Conservation (phyloP, 169 alveolate genomes). For the Babesia sp. region DNA sequence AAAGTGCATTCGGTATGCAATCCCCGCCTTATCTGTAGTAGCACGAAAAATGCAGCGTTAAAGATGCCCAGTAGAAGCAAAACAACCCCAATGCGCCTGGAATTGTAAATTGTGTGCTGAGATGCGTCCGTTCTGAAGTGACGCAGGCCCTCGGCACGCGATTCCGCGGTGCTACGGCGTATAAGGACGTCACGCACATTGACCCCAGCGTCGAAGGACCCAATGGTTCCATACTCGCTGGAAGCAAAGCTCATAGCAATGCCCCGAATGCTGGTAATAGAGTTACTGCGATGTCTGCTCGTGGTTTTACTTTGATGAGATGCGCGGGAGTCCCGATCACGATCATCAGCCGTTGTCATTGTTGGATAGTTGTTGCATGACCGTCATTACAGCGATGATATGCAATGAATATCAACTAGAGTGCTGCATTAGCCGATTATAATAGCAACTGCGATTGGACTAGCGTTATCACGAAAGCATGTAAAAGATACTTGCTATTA, state of each 20-base stretch:
- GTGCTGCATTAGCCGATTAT: no score
- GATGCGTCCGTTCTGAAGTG: constrained; percentile 5
- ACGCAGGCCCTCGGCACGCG: not conserved
- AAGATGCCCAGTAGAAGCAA: constrained; percentile 8
- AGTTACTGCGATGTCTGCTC: not conserved
- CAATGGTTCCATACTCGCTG: not conserved
- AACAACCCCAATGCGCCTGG: constrained; percentile 4
- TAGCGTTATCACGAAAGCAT: not conserved
- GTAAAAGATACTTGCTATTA: no score
- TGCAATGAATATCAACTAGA: not conserved
- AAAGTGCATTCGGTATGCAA: constrained; percentile 19
- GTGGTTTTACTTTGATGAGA: not conserved
- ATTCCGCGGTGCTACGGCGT: not conserved
- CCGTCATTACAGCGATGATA: not conserved
- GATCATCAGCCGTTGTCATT: not conserved
- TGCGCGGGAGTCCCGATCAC: not conserved
- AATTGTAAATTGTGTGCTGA: not conserved
- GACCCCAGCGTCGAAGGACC: constrained; percentile 10
- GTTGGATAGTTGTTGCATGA: not conserved
- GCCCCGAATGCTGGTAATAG: not conserved
- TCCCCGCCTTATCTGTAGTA: not conserved
- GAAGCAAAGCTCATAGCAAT: constrained; percentile 1
- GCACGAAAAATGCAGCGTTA: not conserved
- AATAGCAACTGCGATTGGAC: not conserved
- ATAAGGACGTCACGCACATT: constrained; percentile 15